Evolutionary conservation across 108 stramenopile species (phyloP).

Genomic region (Aurantiochytrium sp.): DNA sequence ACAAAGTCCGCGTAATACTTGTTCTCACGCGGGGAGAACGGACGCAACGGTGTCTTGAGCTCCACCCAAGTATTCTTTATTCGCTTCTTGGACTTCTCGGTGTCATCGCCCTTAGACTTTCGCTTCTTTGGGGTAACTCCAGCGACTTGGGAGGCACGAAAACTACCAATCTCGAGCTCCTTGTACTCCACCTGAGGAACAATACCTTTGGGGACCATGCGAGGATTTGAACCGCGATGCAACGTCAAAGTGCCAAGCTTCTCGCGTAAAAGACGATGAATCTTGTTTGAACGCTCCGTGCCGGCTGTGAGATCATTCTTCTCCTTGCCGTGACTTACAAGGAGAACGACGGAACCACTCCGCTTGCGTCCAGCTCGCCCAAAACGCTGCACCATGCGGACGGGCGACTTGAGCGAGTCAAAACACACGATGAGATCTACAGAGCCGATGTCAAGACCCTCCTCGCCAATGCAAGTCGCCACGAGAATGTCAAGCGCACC

Average conservation of each 20-base stretch:
- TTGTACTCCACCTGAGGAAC: not conserved
- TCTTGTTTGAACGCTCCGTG: not conserved
- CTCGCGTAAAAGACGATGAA: not conserved
- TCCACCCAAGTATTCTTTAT: not conserved
- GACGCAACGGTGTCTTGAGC: not conserved
- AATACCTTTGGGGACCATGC: not conserved
- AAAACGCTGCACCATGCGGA: slow-evolving; percentile 69
- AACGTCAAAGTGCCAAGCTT: not conserved
- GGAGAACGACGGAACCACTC: slow-evolving; percentile 45
- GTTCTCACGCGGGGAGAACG: not conserved
- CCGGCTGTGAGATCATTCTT: not conserved
- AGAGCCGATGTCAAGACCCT: slow-evolving; percentile 90
- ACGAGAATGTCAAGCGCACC: slow-evolving; percentile 79
- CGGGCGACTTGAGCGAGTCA: slow-evolving; percentile 69
- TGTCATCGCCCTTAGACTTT: not conserved
- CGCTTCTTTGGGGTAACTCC: not conserved
- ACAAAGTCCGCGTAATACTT: not conserved
- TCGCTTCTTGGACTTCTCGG: not conserved
- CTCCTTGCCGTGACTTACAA: not conserved
- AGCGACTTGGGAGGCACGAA: not conserved
- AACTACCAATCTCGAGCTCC: not conserved
- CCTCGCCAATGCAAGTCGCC: slow-evolving; percentile 84
- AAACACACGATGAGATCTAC: slow-evolving; percentile 90
- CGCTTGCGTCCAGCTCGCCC: slow-evolving; percentile 83
- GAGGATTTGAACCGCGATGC: not conserved